Conservation (phyloP, 208 protist species). For the Novymonas esmeraldas region DNA sequence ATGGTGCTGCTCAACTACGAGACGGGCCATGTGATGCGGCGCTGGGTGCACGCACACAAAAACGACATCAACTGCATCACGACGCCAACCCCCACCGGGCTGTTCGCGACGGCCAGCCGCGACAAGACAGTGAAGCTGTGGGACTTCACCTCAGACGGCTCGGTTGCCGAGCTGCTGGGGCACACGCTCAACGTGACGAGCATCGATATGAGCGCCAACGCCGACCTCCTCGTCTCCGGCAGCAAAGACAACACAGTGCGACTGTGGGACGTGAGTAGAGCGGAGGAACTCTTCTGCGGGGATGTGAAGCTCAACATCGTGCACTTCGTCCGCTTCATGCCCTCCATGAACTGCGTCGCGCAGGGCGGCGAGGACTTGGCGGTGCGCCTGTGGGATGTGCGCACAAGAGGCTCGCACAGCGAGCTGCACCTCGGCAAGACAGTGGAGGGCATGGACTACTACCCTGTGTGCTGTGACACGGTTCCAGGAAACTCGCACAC, state of each 20-base stretch:
- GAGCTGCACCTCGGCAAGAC: slow-evolving; percentile 50
- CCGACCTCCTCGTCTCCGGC: slow-evolving; percentile 54
- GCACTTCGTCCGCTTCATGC: slow-evolving; percentile 67
- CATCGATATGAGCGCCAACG: slow-evolving; percentile 39
- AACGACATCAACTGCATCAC: slow-evolving; percentile 69
- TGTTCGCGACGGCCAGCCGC: slow-evolving; percentile 61
- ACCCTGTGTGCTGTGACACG: slow-evolving; percentile 58
- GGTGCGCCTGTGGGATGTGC: slow-evolving; percentile 74
- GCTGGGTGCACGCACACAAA: slow-evolving; percentile 57
- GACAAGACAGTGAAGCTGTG: slow-evolving; percentile 75
- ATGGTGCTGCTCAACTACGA: slow-evolving; percentile 68
- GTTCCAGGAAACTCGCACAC: slow-evolving; percentile 25
- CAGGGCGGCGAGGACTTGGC: slow-evolving; percentile 76
- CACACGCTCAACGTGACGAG: slow-evolving; percentile 70
- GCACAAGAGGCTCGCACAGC: slow-evolving; percentile 31
- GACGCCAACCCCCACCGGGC: slow-evolving; percentile 37
- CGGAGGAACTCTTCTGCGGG: slow-evolving; percentile 59
- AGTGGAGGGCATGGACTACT: slow-evolving; percentile 68
- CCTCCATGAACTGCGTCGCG: slow-evolving; percentile 59
- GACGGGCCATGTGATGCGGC: slow-evolving; percentile 58
- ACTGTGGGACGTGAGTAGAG: slow-evolving; percentile 63
- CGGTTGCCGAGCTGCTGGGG: slow-evolving; percentile 44
- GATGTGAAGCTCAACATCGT: slow-evolving; percentile 82
- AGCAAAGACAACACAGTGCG: slow-evolving; percentile 83
- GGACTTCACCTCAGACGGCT: slow-evolving; percentile 43